Conservation (phyloP, 768 basidiomycete genomes). For the Pulveroboletus frians region DNA sequence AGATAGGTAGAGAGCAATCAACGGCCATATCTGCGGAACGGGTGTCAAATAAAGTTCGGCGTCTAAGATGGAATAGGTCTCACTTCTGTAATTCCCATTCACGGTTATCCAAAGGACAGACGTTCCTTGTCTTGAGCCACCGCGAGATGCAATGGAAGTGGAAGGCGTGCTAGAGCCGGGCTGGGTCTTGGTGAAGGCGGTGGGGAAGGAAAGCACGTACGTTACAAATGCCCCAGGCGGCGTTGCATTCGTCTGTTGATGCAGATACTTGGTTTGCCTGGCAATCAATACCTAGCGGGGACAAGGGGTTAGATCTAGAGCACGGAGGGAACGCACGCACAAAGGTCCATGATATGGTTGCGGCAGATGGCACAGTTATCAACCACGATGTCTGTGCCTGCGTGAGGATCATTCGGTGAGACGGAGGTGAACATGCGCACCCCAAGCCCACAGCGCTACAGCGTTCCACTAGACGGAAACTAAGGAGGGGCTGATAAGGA, state of each 20-base stretch:
- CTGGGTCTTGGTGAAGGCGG: background rate
- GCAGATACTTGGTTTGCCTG: slow-evolving; percentile 98
- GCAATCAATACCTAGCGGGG: slow-evolving; percentile 86
- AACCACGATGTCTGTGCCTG: slow-evolving; percentile 81
- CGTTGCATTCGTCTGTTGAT: slow-evolving; percentile 94
- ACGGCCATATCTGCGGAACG: slow-evolving; percentile 36
- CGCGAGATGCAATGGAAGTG: slow-evolving; percentile 99
- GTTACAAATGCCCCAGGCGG: slow-evolving; percentile 99
- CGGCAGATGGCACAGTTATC: slow-evolving; percentile 99
- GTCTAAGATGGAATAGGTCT: slow-evolving; percentile 26
- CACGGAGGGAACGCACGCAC: slow-evolving; percentile 43
- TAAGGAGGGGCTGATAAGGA: background rate
- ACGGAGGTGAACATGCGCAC: slow-evolving; percentile 37
- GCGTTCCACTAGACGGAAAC: slow-evolving; percentile 82
- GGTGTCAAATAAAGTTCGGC: background rate
- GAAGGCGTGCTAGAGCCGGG: slow-evolving; percentile 77
- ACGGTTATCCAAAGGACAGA: slow-evolving; percentile 91
- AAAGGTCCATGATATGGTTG: slow-evolving; percentile 99
- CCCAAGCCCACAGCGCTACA: slow-evolving; percentile 98
- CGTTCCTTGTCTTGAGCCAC: slow-evolving; percentile 97
- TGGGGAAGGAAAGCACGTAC: slow-evolving; percentile 35
- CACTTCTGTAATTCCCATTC: slow-evolving; percentile 98
- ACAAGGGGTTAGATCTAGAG: slow-evolving; percentile 3
- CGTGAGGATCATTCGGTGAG: slow-evolving; percentile 9
- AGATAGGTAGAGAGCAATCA: slow-evolving; percentile 16